Conservation (phyloP, 495 filamentous ascomycete genomes). For the Neurospora sp. region DNA sequence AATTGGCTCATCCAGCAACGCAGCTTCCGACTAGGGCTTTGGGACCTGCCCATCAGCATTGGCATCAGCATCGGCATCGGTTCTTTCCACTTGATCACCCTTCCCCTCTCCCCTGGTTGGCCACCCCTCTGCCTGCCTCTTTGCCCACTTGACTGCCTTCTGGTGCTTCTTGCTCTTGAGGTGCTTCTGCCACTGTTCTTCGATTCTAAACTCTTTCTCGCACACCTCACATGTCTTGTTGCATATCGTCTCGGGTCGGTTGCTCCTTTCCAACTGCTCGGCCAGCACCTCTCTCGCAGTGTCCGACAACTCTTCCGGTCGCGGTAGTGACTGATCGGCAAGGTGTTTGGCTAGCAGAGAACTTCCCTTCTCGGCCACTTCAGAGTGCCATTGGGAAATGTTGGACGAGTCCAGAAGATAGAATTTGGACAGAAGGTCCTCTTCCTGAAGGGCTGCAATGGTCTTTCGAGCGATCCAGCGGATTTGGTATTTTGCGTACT, state of each 20-base stretch:
- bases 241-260: conserved; percentile 32
- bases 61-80: neutral
- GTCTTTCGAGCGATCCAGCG: conserved; percentile 82
- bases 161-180: conserved; percentile 54
- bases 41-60: neutral
- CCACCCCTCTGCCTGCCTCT: conserved; percentile 10
- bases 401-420: conserved; percentile 72
- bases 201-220: conserved; percentile 51
- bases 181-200: conserved; percentile 70
- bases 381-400: conserved; percentile 40
- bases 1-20: neutral
- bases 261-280: conserved; percentile 41
- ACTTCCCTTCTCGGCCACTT: conserved; percentile 55
- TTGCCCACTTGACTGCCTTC: conserved; percentile 13
- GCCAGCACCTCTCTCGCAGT: conserved; percentile 46
- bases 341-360: conserved; percentile 53
- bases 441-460: conserved; percentile 48
- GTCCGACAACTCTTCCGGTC: conserved; percentile 51
- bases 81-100: neutral
- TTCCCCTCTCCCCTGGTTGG: neutral
- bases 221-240: conserved; percentile 64
- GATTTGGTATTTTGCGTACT: conserved; percentile 75
- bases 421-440: conserved; percentile 41
- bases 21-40: neutral
- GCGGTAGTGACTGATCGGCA: conserved; percentile 40